Evolutionary conservation across 305 asterid species (phyloP).

Genomic region (Plantago coronopus): DNA sequence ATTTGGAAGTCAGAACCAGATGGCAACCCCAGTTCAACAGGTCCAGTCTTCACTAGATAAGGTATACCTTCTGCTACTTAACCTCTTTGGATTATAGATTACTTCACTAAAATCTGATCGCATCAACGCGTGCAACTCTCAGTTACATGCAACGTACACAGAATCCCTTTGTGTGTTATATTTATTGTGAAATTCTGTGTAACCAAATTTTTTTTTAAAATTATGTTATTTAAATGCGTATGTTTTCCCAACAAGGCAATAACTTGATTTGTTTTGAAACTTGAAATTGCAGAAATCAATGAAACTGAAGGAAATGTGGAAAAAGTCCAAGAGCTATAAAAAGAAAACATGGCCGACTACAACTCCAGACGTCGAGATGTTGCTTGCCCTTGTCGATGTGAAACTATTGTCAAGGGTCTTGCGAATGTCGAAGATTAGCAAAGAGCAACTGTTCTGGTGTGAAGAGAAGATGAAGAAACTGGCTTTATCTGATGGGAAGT

Average conservation of each 20-base stretch:
- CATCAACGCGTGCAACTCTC: not conserved
- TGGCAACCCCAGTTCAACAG: constrained; percentile 70
- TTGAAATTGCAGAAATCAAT: constrained; percentile 57
- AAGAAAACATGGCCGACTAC: constrained; percentile 62
- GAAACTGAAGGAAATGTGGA: constrained; percentile 72
- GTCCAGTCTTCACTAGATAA: constrained; percentile 70
- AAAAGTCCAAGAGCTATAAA: constrained; percentile 57
- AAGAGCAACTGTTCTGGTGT: constrained; percentile 78
- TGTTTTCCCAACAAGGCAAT: not conserved
- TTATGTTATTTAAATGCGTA: no score
- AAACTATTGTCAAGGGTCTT: constrained; percentile 62
- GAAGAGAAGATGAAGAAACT: constrained; percentile 87
- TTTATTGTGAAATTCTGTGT: no score
- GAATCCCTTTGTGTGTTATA: not conserved
- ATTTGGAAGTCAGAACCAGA: constrained; percentile 60
- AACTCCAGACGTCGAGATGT: constrained; percentile 50
- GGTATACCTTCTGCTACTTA: constrained; percentile 34
- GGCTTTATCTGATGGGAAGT: constrained; percentile 48
- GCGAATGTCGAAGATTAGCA: constrained; percentile 55
- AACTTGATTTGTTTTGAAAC: not conserved
- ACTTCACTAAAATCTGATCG: not conserved
- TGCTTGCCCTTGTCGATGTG: constrained; percentile 68
- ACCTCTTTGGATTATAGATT: not conserved
- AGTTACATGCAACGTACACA: not conserved
- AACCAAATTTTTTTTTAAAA: no score